Conservation (phyloP, 106 monocot species). For the Phalaenopsis aphrodite region DNA sequence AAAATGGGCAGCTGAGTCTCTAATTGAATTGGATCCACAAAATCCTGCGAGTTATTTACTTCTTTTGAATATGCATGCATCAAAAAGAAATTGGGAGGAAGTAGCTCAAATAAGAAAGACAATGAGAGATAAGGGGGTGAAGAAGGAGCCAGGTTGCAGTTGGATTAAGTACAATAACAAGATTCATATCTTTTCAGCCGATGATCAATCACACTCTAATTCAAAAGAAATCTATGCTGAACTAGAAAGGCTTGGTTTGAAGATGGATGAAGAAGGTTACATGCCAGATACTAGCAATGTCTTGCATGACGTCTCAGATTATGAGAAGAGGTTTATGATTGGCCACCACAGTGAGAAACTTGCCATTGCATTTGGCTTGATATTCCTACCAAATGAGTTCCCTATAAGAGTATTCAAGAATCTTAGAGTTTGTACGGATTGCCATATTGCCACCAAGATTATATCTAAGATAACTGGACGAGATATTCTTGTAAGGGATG, state of each 20-base stretch:
- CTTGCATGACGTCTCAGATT: constrained; percentile 51
- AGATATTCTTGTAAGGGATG: constrained; percentile 78
- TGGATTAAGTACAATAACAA: constrained; percentile 79
- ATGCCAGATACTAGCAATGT: constrained; percentile 46
- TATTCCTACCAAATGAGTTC: constrained; percentile 42
- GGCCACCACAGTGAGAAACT: constrained; percentile 79
- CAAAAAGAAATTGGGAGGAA: constrained; percentile 50
- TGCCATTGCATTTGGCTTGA: constrained; percentile 73
- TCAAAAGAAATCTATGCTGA: constrained; percentile 53
- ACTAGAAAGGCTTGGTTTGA: constrained; percentile 29
- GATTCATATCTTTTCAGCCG: constrained; percentile 66
- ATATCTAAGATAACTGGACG: constrained; percentile 63
- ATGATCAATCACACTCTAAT: constrained; percentile 53
- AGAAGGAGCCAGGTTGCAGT: constrained; percentile 77
- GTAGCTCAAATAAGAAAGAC: constrained; percentile 44
- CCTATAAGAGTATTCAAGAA: constrained; percentile 73
- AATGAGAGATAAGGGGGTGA: constrained; percentile 61
- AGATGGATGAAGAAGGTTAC: constrained; percentile 53
- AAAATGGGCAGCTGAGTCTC: constrained; percentile 72
- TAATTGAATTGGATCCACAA: constrained; percentile 49
- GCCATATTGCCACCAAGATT: constrained; percentile 60
- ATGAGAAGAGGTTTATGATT: constrained; percentile 59
- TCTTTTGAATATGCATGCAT: constrained; percentile 59
- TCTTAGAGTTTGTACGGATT: constrained; percentile 69
- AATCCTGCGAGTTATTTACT: constrained; percentile 76